phyloP scores from a whole-genome alignment of 441 rosid species.

The Omphalea diandra region DNA sequence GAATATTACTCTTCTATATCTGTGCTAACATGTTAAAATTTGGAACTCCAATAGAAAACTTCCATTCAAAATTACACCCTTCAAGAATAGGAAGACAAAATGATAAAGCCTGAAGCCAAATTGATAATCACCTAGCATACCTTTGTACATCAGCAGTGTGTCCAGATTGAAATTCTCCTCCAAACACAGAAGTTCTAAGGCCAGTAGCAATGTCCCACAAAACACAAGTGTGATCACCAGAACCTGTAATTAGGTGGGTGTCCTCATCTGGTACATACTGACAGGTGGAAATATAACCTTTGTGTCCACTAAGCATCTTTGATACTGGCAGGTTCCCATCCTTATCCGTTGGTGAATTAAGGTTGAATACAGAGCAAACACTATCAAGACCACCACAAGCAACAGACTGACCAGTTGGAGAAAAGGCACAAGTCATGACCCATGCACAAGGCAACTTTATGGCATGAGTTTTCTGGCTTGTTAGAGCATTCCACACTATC shows the following conservation, averaged over 20 bases:
- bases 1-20: background rate
- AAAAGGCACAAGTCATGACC: conserved; percentile 99
- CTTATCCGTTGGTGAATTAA: conserved; percentile 77
- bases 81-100: conserved; percentile 4
- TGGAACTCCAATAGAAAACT: background rate
- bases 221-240: conserved; percentile 90
- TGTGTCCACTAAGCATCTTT: conserved; percentile 86
- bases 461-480: conserved; percentile 96
- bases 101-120: background rate
- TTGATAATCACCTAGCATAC: conserved; percentile 36
- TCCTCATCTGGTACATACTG: conserved; percentile 95
- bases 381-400: conserved; percentile 98
- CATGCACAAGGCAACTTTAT: conserved; percentile 96
- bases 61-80: background rate
- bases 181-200: conserved; percentile 88
- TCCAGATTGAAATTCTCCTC: conserved; percentile 97
- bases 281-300: conserved; percentile 84
- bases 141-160: conserved; percentile 93
- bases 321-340: conserved; percentile 80
- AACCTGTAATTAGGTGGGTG: conserved; percentile 77
- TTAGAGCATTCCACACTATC: conserved; percentile 93
- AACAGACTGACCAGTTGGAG: conserved; percentile 88
- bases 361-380: conserved; percentile 86
- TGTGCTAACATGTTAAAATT: background rate
- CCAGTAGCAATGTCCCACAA: conserved; percentile 96